A percentile compares a stretch with the other conserved stretches of the same genome.
Evolutionary conservation across 2,329 filamentous ascomycete genomes (phyloP).

Genomic region (Penicillium sumatraense): DNA sequence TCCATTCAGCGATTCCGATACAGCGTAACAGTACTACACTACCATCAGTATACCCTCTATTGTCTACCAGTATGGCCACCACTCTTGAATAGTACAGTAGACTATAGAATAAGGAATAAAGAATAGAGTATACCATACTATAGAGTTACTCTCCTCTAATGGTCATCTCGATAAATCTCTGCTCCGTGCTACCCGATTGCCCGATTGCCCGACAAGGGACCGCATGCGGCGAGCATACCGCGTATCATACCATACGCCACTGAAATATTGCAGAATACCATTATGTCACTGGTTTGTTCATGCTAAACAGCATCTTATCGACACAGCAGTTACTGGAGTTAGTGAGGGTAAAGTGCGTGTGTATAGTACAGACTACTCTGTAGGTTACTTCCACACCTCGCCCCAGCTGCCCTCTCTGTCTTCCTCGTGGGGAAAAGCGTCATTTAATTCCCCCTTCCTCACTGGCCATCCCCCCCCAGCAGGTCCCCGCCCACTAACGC

Average conservation of each 20-base stretch:
- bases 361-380: no score
- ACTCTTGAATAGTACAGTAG: no score
- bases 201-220: conserved; percentile 8
- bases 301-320: conserved; percentile 7
- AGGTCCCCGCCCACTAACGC: conserved; percentile 17
- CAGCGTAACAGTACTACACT: no score
- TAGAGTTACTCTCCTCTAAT: neutral
- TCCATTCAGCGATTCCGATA: conserved; percentile 17
- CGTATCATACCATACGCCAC: neutral
- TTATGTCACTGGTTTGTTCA: conserved; percentile 18
- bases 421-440: conserved; percentile 25
- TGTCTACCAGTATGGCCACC: no score
- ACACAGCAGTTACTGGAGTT: no score
- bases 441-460: conserved; percentile 27
- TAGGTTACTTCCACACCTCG: conserved; percentile 11
- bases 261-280: conserved; percentile 1
- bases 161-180: neutral
- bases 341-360: no score
- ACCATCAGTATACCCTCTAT: no score
- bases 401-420: conserved; percentile 26
- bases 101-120: no score
- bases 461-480: conserved; percentile 17
- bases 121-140: neutral
- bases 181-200: conserved; percentile 5
- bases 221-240: conserved; percentile 22